A percentile compares a stretch with the other conserved stretches of the same genome.
These are phyloP conservation scores for Ustilago crameri DNA, from an alignment of 1,284 basidiomycete species.

Conservation along the genomic window DNA sequence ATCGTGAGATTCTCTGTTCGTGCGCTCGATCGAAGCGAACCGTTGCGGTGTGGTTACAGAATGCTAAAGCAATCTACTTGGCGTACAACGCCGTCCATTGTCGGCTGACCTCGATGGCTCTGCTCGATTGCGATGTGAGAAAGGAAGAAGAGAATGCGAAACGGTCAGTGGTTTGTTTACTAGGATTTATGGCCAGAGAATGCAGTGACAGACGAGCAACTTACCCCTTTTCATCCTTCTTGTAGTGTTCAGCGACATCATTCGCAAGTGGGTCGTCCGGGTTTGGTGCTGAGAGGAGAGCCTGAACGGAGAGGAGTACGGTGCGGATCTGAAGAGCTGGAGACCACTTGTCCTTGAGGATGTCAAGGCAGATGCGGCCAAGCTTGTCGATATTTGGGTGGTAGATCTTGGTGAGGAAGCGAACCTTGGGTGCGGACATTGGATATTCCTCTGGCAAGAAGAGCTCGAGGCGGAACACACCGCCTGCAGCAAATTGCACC, in stretches of 20 bases:
- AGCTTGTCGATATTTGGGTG: slow-evolving; percentile 99
- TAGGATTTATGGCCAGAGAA: not conserved
- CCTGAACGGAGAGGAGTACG: slow-evolving; percentile 94
- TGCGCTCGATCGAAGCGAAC: not conserved
- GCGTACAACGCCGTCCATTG: slow-evolving; percentile 65
- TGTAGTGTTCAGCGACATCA: slow-evolving; percentile 94
- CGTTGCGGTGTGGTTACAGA: slow-evolving; percentile 1
- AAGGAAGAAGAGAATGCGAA: not conserved
- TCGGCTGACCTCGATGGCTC: slow-evolving; percentile 63
- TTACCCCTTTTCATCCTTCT: slow-evolving; percentile 93
- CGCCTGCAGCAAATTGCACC: slow-evolving; percentile 70
- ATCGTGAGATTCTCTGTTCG: no score
- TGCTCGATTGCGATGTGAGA: slow-evolving; percentile 9
- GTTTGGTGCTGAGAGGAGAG: slow-evolving; percentile 92
- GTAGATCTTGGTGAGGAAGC: slow-evolving; percentile 99
- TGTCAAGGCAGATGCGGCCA: slow-evolving; percentile 96
- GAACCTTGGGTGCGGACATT: slow-evolving; percentile 98
- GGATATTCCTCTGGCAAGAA: slow-evolving; percentile 99
- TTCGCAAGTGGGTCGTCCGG: slow-evolving; percentile 98
- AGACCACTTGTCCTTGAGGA: slow-evolving; percentile 99
- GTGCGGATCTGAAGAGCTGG: slow-evolving; percentile 98
- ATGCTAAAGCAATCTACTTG: slow-evolving; percentile 14
- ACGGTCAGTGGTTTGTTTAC: slow-evolving; percentile 2
- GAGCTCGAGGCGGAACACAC: slow-evolving; percentile 92
- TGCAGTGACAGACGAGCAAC: slow-evolving; percentile 63